phyloP scores from a whole-genome alignment of 129 eudicot species.

The Arctium minus region DNA sequence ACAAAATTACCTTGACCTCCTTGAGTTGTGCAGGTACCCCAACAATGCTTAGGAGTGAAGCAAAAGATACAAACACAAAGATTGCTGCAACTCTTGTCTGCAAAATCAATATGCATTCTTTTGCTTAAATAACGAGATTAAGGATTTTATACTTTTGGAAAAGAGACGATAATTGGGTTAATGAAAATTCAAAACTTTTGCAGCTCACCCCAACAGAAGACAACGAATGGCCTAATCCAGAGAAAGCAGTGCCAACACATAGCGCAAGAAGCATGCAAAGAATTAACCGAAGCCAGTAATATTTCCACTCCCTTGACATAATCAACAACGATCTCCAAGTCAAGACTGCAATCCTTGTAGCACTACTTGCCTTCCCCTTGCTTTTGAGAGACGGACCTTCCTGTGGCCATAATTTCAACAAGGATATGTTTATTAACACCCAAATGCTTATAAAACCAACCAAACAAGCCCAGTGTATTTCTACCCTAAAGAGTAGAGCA shows the following conservation, averaged over 20 bases:
- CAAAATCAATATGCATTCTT: constrained; percentile 6
- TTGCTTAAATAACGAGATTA: background rate
- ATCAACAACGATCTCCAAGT: constrained; percentile 90
- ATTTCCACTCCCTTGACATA: constrained; percentile 97
- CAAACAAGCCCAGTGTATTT: background rate
- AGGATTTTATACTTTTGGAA: background rate
- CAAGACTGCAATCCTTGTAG: constrained; percentile 59
- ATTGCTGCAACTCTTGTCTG: constrained; percentile 94
- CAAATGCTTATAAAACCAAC: background rate
- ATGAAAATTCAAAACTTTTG: background rate
- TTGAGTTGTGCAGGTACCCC: constrained; percentile 78
- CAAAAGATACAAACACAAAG: constrained; percentile 77
- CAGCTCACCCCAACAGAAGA: constrained; percentile 80
- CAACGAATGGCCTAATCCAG: constrained; percentile 90
- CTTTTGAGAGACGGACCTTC: constrained; percentile 81
- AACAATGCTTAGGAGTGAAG: constrained; percentile 76
- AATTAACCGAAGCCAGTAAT: constrained; percentile 88
- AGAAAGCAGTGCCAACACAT: constrained; percentile 77
- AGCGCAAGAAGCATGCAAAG: constrained; percentile 73
- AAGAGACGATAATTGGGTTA: background rate
- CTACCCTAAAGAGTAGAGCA: background rate
- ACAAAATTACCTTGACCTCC: constrained; percentile 75
- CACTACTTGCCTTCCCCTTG: constrained; percentile 66
- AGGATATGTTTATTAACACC: background rate
- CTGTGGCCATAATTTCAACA: constrained; percentile 34